Conservation (phyloP, 75 land plant genomes). For the Cryptomeria japonica region DNA sequence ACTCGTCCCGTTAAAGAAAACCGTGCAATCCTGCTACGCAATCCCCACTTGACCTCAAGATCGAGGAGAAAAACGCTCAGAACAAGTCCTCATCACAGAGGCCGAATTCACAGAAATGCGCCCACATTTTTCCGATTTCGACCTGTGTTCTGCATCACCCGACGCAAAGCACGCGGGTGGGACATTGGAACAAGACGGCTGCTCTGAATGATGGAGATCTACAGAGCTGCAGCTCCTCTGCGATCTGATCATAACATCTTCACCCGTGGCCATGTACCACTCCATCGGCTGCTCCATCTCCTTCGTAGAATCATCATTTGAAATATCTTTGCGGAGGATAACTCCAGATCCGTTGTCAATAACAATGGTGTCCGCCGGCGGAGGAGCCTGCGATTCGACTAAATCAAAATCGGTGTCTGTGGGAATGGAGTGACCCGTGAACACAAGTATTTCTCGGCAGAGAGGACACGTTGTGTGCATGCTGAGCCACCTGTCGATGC, state of each 20-base stretch:
- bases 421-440: background rate
- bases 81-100: background rate
- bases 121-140: background rate
- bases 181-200: background rate
- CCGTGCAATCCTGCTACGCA: background rate
- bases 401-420: background rate
- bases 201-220: background rate
- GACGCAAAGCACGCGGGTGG: background rate
- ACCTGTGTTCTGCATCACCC: no score
- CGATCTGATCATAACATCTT: background rate
- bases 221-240: background rate
- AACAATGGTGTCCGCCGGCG: background rate
- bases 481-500: slow-evolving; percentile 36
- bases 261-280: background rate
- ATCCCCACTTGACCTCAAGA: background rate
- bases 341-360: background rate
- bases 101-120: background rate
- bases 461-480: slow-evolving; percentile 42
- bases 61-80: background rate
- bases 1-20: background rate
- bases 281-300: background rate
- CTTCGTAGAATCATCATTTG: background rate
- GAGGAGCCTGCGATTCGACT: background rate
- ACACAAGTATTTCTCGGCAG: slow-evolving; percentile 18
- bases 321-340: no score